Evolutionary conservation across 306 rosid genomes (phyloP), one percentile per base, ranked within the genome.

Genomic region (Dalbergia oliveri): DNA sequence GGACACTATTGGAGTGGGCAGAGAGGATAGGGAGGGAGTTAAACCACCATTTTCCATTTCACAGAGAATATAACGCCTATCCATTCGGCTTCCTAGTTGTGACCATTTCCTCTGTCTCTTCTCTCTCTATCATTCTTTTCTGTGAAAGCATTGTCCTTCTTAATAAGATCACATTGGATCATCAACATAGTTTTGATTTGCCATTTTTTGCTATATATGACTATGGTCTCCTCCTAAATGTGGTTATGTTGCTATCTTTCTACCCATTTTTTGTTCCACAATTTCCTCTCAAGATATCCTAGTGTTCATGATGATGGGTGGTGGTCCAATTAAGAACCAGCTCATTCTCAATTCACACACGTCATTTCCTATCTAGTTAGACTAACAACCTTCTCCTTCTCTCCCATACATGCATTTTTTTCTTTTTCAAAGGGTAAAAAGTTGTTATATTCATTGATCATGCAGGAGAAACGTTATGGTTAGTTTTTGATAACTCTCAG

Each of bases 241-340:
- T 83, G 81, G 89, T 45, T 83, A 37, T 77, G 49, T 75, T 78
- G n/a, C 80, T 72, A 78, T 72, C 82, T 76, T 75, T 75, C 64
- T 50, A 69, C 73, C 82, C 60, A 47, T 47, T 49, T 82, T 70
- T 77, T 83, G 73, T 75, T 88, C 91, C 91, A 85, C 92, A 87
- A 82, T 73, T 92, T 81, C 57, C 91, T 90, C 91, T 62, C 83
- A 79, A 78, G 70, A 78, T 69, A 74, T 82, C 89, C 71, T 72
- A 74, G 47, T 75, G 80, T 74, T 83, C 82, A 63, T 75, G 58
- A 73, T 82, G 82, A 81, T 65, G 84, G 84, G 60, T 83, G 81
- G 84, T 79, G 86, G 71, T 73, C 82, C 86, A 82, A 82, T 88
- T 69, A 84, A 54, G 82, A 86, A 75, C 82, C 90, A 71, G 56